Evolutionary conservation across 2,329 filamentous ascomycete genomes (phyloP).

Genomic region (Colletotrichum liriopes): DNA sequence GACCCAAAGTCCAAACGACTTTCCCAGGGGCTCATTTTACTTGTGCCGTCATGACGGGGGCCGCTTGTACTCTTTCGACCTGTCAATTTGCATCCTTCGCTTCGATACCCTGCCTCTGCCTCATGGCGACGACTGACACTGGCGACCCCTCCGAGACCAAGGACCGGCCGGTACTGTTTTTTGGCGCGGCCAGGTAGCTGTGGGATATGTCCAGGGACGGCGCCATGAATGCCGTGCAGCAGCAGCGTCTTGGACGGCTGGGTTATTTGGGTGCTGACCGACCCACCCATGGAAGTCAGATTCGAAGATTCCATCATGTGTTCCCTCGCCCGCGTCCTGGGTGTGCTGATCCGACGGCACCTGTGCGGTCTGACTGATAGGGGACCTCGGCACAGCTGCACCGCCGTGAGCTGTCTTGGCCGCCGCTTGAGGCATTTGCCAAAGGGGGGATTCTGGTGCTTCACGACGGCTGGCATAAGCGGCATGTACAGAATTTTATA

Average conservation of each 20-base stretch:
- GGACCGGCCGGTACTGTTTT: neutral
- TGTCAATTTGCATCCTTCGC: neutral
- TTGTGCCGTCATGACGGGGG: neutral
- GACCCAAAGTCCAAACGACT: neutral
- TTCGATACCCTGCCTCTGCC: neutral
- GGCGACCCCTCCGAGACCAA: neutral
- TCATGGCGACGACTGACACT: neutral
- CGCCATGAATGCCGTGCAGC: slow-evolving; percentile 17
- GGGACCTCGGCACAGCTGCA: neutral
- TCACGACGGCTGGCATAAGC: neutral
- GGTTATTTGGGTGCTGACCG: slow-evolving; percentile 35
- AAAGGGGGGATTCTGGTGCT: neutral
- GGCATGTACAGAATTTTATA: slow-evolving; percentile 19
- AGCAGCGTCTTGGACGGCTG: neutral
- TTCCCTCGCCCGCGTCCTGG: neutral
- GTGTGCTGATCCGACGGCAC: neutral
- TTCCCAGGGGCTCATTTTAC: neutral
- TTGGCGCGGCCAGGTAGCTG: neutral
- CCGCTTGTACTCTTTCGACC: neutral
- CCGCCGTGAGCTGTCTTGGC: neutral
- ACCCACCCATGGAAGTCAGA: slow-evolving; percentile 32
- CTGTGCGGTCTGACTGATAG: neutral
- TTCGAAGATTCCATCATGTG: slow-evolving; percentile 25
- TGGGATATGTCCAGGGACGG: neutral
- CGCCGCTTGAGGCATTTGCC: neutral